These are phyloP conservation scores for Colletotrichum tofieldiae DNA, from an alignment of 2,329 filamentous ascomycete species.

Conservation along the genomic window DNA sequence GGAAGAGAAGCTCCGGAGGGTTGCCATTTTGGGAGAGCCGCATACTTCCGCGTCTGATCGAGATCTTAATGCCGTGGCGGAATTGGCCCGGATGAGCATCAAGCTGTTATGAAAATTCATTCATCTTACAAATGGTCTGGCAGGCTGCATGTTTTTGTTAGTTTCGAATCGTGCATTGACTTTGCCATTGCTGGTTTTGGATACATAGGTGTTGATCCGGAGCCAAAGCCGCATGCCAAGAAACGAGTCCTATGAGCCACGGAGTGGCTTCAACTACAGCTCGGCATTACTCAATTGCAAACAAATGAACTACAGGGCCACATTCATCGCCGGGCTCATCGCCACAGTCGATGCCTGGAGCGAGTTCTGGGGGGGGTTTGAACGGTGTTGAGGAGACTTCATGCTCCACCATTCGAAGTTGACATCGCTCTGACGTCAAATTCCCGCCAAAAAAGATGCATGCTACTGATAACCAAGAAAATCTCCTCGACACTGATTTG, in stretches of 20 bases:
- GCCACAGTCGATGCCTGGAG: background rate
- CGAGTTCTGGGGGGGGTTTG: background rate
- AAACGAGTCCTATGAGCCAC: background rate
- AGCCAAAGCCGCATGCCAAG: background rate
- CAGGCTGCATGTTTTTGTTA: background rate
- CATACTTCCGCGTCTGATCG: background rate
- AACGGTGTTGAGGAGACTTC: background rate
- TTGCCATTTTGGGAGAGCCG: background rate
- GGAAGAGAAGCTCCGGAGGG: background rate
- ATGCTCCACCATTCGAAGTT: background rate
- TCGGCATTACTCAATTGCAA: too few species aligned
- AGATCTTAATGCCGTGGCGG: background rate
- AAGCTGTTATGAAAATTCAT: background rate
- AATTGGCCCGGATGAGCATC: background rate
- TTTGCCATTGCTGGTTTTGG: background rate
- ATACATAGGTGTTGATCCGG: background rate
- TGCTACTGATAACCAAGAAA: background rate
- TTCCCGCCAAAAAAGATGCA: too few species aligned
- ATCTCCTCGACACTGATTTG: background rate
- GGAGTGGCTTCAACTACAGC: background rate
- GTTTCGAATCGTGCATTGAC: background rate
- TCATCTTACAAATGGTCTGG: too few species aligned
- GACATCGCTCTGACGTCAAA: conserved; percentile 35
- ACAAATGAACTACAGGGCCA: background rate
- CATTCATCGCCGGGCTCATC: background rate